Evolutionary conservation across 352 stramenopile genomes (phyloP), one percentile per base, ranked within the genome.

Genomic region (Globisporangium splendens): DNA sequence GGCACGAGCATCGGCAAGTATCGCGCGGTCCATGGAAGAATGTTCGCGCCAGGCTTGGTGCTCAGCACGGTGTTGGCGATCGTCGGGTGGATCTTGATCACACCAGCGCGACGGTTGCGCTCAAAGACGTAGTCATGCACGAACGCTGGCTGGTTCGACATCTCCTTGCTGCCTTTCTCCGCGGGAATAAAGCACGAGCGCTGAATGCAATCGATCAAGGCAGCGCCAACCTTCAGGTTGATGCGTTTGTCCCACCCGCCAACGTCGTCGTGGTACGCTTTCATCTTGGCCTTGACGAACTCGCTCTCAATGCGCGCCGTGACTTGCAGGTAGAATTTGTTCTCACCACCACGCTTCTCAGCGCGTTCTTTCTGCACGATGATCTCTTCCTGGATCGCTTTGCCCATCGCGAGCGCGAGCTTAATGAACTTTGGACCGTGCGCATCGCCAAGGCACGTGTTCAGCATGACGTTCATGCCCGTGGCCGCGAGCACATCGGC

Each of bases 1-100:
- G 96, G 93, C 11, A 99, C 89, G 43, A 99, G 78, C 97, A 99
- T 99, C 18, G 97, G 96, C 56, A 98, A 77, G 63, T 98, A 96
- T 17, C 94, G 77, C 15, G 88, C 81, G 17, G 80, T 91, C 77
- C 84, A 92, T 13, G 85, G 78, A 46, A 93, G 54, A 11, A 91
- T 66, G 24, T 91, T 89, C 5, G 76, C 69, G 46, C 70, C 63
- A 1, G 79, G 73, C 35, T 75, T 75, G 7, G 78, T 87, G 8
- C 63, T 73, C 24, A 89, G 59, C 47, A 88, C 70, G 0, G 71
- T 73, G 33, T 79, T 69, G 14, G 81, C 68, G 20, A 91, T 84
- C 54, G 63, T 70, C 54, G 73, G 66, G 63, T 93, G 73, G 42
- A 93, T 79, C 48, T 83, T 77, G 61, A 93, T 89, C 48, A 93